Base-by-base conservation (phyloP, 306 rosid species). In the Malus orientalis region DNA sequence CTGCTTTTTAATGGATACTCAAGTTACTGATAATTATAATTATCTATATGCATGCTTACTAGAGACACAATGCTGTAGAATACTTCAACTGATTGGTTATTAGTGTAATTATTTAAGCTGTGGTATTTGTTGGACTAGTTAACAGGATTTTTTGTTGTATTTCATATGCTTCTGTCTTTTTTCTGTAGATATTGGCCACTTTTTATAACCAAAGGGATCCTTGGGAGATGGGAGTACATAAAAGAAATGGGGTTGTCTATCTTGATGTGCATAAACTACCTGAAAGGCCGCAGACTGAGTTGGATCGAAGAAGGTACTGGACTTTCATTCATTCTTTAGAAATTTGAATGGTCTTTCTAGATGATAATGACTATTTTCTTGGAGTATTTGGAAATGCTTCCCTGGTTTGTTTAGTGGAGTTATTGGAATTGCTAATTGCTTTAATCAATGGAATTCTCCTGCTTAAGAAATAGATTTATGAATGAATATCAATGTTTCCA, bases 191-290 rank as follows among this genome's bases (percentile, higher is more conserved):
- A 85, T 30, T 95, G 70, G 96, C 97, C 58, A 92, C 97, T 69
- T 93, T 97, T 61, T 92, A 95, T 84, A 82, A 89, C 76, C 86
- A 93, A 19, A 86, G 90, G 8, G 99, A 95, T 81, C 97, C 99
- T 67, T 95, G 99, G 99, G 99, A 90, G 78, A 95, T 95, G 99
- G 99, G 99, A 63, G 99, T 95, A 74, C 97, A 95, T 81, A 95
- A 89, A 87, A 84, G 97, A 85, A 88, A 95, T 58, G 99, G 99
- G 64, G 99, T 90, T 80, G 92, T 92, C 79, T 95, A 92, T 85
- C 97, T 95, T 64, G 99, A 95, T 79, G 97, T 95, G 80, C 99
- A 95, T 88, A 92, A 87, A 76, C 82, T 95, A 67, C 99, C 93
- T 19, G 97, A 92, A 87, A 89, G 97, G 80, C 90, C 97, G 5